A percentile compares a stretch with the other conserved stretches of the same genome.
Conservation (phyloP, 1,284 basidiomycete species). For the Rhodotorula sp. region DNA sequence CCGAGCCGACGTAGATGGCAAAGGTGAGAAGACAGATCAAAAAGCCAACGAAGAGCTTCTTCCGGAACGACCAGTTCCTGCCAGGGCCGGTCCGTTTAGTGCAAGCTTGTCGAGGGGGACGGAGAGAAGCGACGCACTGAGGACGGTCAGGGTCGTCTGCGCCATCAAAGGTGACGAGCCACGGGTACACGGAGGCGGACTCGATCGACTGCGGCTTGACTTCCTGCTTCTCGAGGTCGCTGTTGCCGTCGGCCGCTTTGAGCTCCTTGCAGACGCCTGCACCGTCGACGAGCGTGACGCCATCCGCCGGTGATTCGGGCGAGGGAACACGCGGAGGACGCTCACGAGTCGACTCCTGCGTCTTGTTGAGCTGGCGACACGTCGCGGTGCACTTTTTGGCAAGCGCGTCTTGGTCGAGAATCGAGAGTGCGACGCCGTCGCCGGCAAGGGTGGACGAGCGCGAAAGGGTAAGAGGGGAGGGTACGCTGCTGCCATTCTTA, state of each 20-base stretch:
- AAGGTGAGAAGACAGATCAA: conserved; percentile 50
- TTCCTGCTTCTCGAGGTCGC: conserved; percentile 4
- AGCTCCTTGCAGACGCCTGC: background rate
- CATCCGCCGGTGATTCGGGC: background rate
- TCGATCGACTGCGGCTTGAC: background rate
- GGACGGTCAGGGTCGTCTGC: conserved; percentile 50
- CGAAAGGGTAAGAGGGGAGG: background rate
- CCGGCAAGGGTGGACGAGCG: background rate
- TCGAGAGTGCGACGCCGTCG: too few species aligned
- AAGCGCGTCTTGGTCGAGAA: too few species aligned
- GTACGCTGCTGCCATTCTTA: conserved; percentile 8
- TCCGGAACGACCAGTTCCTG: conserved; percentile 47
- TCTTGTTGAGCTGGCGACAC: too few species aligned
- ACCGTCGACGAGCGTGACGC: background rate
- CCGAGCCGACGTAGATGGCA: conserved; percentile 44
- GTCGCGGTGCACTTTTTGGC: too few species aligned
- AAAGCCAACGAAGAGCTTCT: conserved; percentile 47
- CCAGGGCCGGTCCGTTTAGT: background rate
- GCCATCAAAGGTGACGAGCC: conserved; percentile 30
- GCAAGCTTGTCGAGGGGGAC: conserved; percentile 17
- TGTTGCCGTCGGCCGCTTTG: background rate
- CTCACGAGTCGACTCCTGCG: background rate
- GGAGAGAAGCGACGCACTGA: conserved; percentile 25
- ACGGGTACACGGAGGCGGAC: background rate
- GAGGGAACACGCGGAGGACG: too few species aligned